These are phyloP conservation scores for Fusarium torreyae DNA, from an alignment of 2,329 filamentous ascomycete species.

Conservation along the genomic window DNA sequence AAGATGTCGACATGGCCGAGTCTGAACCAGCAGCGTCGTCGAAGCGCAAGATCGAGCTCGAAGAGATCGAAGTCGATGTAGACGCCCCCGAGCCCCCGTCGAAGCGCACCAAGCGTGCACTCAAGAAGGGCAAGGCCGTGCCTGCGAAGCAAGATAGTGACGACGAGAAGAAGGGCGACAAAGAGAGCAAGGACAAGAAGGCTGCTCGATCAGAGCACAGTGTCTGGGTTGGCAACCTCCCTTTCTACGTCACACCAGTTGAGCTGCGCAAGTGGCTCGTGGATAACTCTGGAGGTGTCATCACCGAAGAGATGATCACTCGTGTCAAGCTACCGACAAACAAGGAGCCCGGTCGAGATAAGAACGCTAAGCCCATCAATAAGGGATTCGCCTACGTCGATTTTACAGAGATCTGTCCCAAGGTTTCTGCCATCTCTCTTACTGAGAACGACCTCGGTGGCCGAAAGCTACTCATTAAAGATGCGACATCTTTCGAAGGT, in stretches of 20 bases:
- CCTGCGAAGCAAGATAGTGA: constrained; percentile 60
- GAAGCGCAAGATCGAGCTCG: constrained; percentile 79
- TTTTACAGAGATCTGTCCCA: constrained; percentile 78
- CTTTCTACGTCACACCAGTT: constrained; percentile 83
- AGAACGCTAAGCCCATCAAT: constrained; percentile 67
- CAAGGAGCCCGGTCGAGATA: constrained; percentile 63
- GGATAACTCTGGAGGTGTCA: constrained; percentile 75
- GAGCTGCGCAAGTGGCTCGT: constrained; percentile 87
- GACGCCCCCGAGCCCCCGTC: constrained; percentile 92
- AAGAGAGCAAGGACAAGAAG: constrained; percentile 58
- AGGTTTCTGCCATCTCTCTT: constrained; percentile 84
- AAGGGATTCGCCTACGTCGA: constrained; percentile 98
- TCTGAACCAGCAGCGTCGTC: constrained; percentile 41
- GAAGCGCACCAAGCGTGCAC: constrained; percentile 89
- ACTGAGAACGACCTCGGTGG: constrained; percentile 86
- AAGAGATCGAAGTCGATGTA: constrained; percentile 91
- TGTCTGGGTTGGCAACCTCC: constrained; percentile 96
- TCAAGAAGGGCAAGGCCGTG: constrained; percentile 84
- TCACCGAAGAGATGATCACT: constrained; percentile 81
- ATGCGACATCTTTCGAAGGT: constrained; percentile 91
- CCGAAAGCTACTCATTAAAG: constrained; percentile 91
- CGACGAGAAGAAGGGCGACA: constrained; percentile 53
- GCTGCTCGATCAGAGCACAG: constrained; percentile 82
- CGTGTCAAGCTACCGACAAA: constrained; percentile 83
- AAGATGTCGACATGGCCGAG: constrained; percentile 33